These are phyloP conservation scores for Cryptococcus sp. DNA, from an alignment of 1,284 basidiomycete genomes.

Conservation along the genomic window DNA sequence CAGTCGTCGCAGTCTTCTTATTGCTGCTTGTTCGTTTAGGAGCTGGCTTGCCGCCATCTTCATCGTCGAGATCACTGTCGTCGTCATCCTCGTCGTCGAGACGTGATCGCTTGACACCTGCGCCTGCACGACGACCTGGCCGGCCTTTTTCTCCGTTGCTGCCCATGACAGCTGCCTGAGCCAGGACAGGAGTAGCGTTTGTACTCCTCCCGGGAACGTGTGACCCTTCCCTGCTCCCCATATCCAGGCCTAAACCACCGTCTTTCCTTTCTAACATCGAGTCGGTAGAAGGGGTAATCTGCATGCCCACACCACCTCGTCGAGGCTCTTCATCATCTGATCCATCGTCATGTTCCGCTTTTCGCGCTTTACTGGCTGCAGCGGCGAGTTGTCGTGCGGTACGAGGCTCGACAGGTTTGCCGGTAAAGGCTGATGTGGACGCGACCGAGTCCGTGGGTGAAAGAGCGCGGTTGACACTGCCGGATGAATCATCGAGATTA, in stretches of 20 bases:
- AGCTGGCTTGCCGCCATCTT: constrained; percentile 19
- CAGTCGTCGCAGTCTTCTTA: constrained; percentile 13
- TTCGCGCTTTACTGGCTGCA: constrained; percentile 39
- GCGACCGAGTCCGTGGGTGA: constrained; percentile 49
- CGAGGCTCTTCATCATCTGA: constrained; percentile 17
- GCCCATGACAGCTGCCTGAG: constrained; percentile 2
- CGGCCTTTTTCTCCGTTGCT: constrained; percentile 5
- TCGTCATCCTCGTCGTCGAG: constrained; percentile 39
- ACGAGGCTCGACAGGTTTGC: constrained; percentile 39
- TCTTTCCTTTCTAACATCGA: constrained; percentile 20
- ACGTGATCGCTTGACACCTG: constrained; percentile 30
- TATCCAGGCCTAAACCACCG: constrained; percentile 24
- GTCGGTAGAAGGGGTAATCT: constrained; percentile 27
- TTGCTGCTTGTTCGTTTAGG: constrained; percentile 19
- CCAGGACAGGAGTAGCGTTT: constrained; percentile 20
- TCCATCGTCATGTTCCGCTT: constrained; percentile 33
- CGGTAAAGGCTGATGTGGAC: constrained; percentile 38
- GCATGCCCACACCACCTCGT: constrained; percentile 27
- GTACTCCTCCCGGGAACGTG: constrained; percentile 8
- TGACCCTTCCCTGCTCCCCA: constrained; percentile 25
- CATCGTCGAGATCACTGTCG: constrained; percentile 36
- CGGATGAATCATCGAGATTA: constrained; percentile 6
- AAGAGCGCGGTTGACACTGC: constrained; percentile 35
- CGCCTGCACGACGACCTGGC: constrained; percentile 15
- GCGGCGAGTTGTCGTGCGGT: constrained; percentile 50